phyloP scores from a whole-genome alignment of 2,329 filamentous ascomycete genomes.

The Bisporella sp. region DNA sequence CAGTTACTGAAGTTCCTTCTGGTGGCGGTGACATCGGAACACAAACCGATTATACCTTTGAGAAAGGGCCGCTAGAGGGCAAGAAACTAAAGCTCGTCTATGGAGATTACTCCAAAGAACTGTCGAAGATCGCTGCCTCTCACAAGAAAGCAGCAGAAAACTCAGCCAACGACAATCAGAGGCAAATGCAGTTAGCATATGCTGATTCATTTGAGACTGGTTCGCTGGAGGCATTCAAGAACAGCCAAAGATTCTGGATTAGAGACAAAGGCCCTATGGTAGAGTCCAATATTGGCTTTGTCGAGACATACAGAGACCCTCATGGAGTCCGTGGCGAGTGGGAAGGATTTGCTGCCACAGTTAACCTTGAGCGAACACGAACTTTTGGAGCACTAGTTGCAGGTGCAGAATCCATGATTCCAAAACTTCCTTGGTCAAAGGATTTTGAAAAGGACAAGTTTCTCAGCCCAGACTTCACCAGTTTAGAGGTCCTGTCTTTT shows the following conservation, averaged over 20 bases:
- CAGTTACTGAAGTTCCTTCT: constrained; percentile 48
- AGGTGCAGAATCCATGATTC: constrained; percentile 75
- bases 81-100: constrained; percentile 66
- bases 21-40: constrained; percentile 64
- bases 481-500: constrained; percentile 84
- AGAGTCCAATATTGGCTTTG: constrained; percentile 76
- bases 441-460: constrained; percentile 98
- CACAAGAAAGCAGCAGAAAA: constrained; percentile 62
- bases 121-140: constrained; percentile 61
- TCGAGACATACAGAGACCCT: constrained; percentile 80
- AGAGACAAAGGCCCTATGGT: constrained; percentile 74
- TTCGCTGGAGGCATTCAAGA: constrained; percentile 70
- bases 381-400: constrained; percentile 83
- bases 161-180: constrained; percentile 67
- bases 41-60: constrained; percentile 51
- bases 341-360: constrained; percentile 71
- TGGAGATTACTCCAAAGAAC: constrained; percentile 67
- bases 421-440: constrained; percentile 77
- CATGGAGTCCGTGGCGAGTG: constrained; percentile 76
- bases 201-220: constrained; percentile 68
- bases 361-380: constrained; percentile 84
- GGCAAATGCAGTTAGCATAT: constrained; percentile 68
- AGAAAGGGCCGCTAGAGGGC: constrained; percentile 52
- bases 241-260: constrained; percentile 76
- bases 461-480: constrained; percentile 91